These are phyloP conservation scores for Marasmius fiardii DNA, from an alignment of 1,284 basidiomycete genomes.

Conservation along the genomic window DNA sequence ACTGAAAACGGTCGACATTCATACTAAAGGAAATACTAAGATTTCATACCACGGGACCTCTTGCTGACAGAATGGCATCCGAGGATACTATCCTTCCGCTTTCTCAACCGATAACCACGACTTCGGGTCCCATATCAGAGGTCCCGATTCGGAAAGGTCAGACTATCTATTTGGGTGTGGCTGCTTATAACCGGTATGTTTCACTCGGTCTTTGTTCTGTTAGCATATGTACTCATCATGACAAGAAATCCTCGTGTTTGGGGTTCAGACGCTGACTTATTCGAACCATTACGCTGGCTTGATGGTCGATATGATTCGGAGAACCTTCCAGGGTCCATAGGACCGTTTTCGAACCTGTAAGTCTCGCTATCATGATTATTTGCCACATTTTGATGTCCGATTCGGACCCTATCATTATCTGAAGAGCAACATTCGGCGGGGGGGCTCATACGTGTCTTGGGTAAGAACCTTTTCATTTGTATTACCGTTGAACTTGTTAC, in stretches of 20 bases:
- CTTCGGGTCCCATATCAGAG: neutral
- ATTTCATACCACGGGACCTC: constrained; percentile 6
- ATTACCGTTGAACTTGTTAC: neutral
- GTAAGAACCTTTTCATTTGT: neutral
- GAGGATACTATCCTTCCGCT: constrained; percentile 10
- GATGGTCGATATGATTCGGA: no score
- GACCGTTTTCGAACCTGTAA: no score
- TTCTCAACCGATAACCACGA: constrained; percentile 7
- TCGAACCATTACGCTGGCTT: no score
- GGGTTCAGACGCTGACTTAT: neutral
- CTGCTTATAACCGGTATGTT: constrained; percentile 8
- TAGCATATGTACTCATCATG: neutral
- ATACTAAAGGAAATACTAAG: constrained; percentile 10
- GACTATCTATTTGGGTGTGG: neutral
- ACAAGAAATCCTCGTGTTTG: constrained; percentile 5
- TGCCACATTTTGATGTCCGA: neutral
- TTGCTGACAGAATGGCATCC: constrained; percentile 6
- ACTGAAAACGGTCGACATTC: neutral
- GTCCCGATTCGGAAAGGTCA: constrained; percentile 7
- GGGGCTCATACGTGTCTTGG: constrained; percentile 5
- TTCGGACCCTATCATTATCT: neutral
- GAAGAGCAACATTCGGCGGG: constrained; percentile 7
- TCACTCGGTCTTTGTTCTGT: neutral
- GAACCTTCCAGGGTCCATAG: no score
- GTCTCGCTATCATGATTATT: no score